phyloP scores from a whole-genome alignment of 2,329 filamentous ascomycete species.

The Fusarium sp. region DNA sequence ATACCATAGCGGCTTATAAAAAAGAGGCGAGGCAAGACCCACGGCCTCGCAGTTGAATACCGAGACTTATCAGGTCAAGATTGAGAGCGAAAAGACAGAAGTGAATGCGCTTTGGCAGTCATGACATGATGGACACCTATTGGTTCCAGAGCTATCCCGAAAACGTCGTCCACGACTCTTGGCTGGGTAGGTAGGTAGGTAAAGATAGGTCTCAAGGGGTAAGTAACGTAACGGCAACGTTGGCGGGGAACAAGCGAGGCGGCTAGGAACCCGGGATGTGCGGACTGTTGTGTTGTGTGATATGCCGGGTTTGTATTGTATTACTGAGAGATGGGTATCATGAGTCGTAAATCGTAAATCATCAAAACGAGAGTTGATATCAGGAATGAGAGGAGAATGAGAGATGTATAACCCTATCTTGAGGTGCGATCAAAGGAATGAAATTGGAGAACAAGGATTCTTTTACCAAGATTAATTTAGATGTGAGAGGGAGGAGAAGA shows the following conservation, averaged over 20 bases:
- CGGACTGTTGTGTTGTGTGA: constrained; percentile 3
- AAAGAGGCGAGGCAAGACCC: constrained; percentile 4
- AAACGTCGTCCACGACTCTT: constrained; percentile 16
- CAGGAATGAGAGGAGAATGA: constrained; percentile 3
- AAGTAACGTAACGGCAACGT: not conserved
- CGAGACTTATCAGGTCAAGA: constrained; percentile 7
- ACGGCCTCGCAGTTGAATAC: constrained; percentile 7
- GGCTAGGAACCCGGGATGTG: constrained; percentile 4
- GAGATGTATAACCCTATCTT: constrained; percentile 5
- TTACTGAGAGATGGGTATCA: constrained; percentile 6
- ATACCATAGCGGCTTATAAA: constrained; percentile 62
- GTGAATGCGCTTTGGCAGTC: constrained; percentile 30
- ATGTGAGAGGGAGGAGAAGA: constrained; percentile 25
- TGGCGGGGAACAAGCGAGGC: not conserved
- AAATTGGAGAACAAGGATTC: constrained; percentile 15
- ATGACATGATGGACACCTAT: constrained; percentile 40
- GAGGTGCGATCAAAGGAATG: constrained; percentile 1
- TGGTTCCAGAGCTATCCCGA: constrained; percentile 1
- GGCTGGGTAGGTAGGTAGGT: not conserved
- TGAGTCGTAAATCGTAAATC: constrained; percentile 25
- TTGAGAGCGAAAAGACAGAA: constrained; percentile 9
- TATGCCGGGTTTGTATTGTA: not conserved
- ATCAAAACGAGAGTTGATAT: not conserved
- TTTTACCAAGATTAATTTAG: constrained; percentile 21
- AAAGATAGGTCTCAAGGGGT: not conserved